Evolutionary conservation across 176 grass and related monocot genomes (phyloP).

Genomic region (Themeda triandra): DNA sequence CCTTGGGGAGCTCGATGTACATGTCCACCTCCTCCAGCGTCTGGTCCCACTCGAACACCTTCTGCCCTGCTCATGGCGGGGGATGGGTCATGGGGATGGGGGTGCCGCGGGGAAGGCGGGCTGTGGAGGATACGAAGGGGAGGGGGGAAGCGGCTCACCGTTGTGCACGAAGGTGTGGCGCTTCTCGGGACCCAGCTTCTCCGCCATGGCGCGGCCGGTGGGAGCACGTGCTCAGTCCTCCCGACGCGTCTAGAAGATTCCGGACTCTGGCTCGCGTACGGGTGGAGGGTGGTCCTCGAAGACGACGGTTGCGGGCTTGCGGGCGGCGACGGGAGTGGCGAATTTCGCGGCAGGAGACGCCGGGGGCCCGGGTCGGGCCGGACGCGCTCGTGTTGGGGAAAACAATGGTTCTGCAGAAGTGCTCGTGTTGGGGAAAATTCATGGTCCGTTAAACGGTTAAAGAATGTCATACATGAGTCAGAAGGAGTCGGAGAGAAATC

Average conservation of each 20-base stretch:
- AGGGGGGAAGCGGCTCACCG: constrained; percentile 33
- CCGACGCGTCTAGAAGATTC: background rate
- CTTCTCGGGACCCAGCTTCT: constrained; percentile 89
- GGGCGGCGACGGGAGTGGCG: too few relatives aligned
- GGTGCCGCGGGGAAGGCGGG: background rate
- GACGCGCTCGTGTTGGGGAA: too few relatives aligned
- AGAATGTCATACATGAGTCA: too few relatives aligned
- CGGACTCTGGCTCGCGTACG: background rate
- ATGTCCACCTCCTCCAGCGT: constrained; percentile 92
- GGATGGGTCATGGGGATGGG: background rate
- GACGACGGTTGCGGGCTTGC: too few relatives aligned
- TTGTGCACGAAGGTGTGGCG: constrained; percentile 73
- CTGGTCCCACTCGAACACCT: constrained; percentile 99
- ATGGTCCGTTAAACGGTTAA: too few relatives aligned
- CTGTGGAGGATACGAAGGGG: background rate
- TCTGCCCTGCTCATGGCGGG: constrained; percentile 61
- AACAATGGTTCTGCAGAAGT: too few relatives aligned
- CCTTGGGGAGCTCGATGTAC: constrained; percentile 84
- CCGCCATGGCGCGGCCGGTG: constrained; percentile 46
- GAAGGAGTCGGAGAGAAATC: too few relatives aligned
- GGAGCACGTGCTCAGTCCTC: background rate
- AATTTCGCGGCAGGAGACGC: too few relatives aligned
- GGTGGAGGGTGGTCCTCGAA: too few relatives aligned
- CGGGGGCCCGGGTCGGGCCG: too few relatives aligned
- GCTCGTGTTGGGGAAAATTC: too few relatives aligned